These are phyloP conservation scores for Lentinula lateritia DNA, from an alignment of 768 basidiomycete species.

Conservation along the genomic window DNA sequence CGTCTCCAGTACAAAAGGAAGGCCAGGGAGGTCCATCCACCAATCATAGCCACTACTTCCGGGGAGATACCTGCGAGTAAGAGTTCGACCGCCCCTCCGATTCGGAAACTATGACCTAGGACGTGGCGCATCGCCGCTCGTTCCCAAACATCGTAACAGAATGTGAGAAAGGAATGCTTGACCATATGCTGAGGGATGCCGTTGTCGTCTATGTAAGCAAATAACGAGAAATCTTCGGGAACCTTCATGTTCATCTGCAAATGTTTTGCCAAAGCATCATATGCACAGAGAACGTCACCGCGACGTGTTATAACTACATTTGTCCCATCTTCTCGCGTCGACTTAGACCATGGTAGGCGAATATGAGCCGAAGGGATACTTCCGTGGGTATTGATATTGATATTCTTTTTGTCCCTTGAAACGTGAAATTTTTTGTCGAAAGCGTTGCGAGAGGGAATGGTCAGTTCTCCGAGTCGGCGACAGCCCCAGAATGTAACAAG, in stretches of 20 bases:
- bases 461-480: slow-evolving; percentile 23
- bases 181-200: slow-evolving; percentile 9
- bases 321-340: slow-evolving; percentile 17
- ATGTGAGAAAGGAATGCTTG: neutral
- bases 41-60: slow-evolving; percentile 21
- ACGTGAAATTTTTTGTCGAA: slow-evolving; percentile 13
- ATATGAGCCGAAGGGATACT: neutral
- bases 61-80: slow-evolving; percentile 18
- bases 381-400: neutral
- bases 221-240: slow-evolving; percentile 13
- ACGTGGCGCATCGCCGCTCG: neutral
- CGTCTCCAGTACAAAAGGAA: slow-evolving; percentile 25
- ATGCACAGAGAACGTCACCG: slow-evolving; percentile 9
- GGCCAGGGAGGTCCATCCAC: slow-evolving; percentile 23
- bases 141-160: slow-evolving; percentile 7
- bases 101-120: slow-evolving; percentile 22
- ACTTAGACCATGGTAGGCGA: slow-evolving; percentile 32
- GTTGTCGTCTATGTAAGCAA: neutral
- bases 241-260: slow-evolving; percentile 2
- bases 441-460: slow-evolving; percentile 8
- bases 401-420: slow-evolving; percentile 3
- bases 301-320: slow-evolving; percentile 15
- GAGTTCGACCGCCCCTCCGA: slow-evolving; percentile 23
- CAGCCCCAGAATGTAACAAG: slow-evolving; percentile 28
- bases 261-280: slow-evolving; percentile 19